Evolutionary conservation across 2,329 filamentous ascomycete species (phyloP).

Genomic region (Alternaria gaisen): DNA sequence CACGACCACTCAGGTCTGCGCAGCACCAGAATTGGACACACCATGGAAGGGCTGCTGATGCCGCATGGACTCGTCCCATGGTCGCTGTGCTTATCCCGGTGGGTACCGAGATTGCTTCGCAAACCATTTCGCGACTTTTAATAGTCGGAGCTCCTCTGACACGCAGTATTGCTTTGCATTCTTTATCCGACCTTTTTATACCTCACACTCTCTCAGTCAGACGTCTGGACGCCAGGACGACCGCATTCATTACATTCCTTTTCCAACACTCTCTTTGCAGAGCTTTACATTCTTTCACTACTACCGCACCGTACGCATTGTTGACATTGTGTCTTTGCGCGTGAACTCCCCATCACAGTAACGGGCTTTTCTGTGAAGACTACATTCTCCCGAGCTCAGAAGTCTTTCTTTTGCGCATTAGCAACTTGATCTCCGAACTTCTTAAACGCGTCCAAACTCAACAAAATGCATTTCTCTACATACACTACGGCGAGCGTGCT

Average conservation of each 20-base stretch:
- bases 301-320: constrained; percentile 25
- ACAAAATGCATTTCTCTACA: constrained; percentile 38
- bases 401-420: background rate
- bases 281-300: constrained; percentile 41
- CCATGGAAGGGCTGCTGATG: constrained; percentile 29
- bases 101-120: constrained; percentile 39
- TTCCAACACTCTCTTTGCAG: constrained; percentile 34
- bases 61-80: constrained; percentile 33
- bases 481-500: constrained; percentile 43
- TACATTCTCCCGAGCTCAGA: constrained; percentile 24
- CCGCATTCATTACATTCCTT: constrained; percentile 35
- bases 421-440: background rate
- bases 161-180: constrained; percentile 24
- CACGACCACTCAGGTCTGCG: constrained; percentile 38
- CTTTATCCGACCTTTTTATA: constrained; percentile 41
- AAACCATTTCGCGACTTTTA: constrained; percentile 35
- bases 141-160: constrained; percentile 32
- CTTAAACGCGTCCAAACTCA: constrained; percentile 26
- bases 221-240: constrained; percentile 43
- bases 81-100: constrained; percentile 13
- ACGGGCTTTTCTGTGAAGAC: constrained; percentile 43
- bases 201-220: constrained; percentile 34
- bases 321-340: constrained; percentile 26
- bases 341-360: constrained; percentile 9
- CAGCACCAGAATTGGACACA: constrained; percentile 35